Conservation (phyloP, 2,329 filamentous ascomycete genomes). For the Pseudogymnoascus sp. region DNA sequence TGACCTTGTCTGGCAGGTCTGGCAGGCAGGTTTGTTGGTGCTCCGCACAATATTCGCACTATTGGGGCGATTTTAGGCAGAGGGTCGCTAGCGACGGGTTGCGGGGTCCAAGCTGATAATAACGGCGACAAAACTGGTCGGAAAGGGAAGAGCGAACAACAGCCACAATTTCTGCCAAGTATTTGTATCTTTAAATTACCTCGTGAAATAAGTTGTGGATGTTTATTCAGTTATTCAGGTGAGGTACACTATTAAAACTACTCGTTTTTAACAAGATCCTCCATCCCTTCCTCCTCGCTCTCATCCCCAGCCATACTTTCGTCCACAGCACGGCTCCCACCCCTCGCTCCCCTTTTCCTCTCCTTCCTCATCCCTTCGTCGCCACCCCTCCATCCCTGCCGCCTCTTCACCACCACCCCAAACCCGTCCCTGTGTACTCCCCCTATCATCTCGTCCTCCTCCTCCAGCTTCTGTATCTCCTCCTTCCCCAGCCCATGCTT, state of each 20-base stretch:
- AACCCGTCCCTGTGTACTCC: slow-evolving; percentile 65
- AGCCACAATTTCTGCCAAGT: neutral
- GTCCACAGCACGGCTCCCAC: neutral
- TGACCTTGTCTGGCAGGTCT: neutral
- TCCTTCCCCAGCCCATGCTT: slow-evolving; percentile 30
- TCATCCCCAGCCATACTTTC: neutral
- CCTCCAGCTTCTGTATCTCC: slow-evolving; percentile 31
- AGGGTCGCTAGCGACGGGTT: neutral
- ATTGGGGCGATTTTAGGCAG: neutral
- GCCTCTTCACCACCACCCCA: slow-evolving; percentile 46
- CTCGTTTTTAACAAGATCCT: neutral
- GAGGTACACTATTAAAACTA: neutral
- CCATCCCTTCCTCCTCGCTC: neutral
- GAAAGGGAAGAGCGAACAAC: neutral
- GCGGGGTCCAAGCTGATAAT: neutral
- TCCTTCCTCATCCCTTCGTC: slow-evolving; percentile 21
- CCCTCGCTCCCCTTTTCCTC: neutral
- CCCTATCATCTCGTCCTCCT: slow-evolving; percentile 49
- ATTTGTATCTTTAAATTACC: neutral
- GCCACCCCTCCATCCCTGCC: slow-evolving; percentile 41
- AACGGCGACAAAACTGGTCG: neutral
- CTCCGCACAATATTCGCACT: slow-evolving; percentile 1
- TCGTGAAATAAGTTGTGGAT: neutral
- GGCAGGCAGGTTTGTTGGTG: neutral
- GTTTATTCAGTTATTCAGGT: neutral